Evolutionary conservation across 345 rosid species (phyloP), one percentile per base, ranked within the genome.

Genomic region (Lumnitzera racemosa): DNA sequence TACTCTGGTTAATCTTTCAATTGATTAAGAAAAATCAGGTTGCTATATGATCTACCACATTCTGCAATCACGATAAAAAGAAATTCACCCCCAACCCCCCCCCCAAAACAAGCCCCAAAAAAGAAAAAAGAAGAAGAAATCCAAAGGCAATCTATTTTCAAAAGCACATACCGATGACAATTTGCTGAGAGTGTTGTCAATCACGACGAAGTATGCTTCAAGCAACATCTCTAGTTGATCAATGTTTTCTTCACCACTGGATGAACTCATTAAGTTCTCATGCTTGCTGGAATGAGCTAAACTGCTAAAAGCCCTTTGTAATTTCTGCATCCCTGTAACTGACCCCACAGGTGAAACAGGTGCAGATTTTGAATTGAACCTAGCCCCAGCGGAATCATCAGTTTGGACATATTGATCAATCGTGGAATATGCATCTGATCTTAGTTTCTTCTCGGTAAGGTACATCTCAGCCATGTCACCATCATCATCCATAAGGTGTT

Each of bases 391-490:
- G 24, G 74, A 73, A 31, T 61, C 62, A 29, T 80, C 73, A 23
- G 66, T 69, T 58, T 76, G 81, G 69, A 68, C 62, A 59, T 73
- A 43, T 56, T 74, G 50, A 29, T 84, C 91, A 46, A 57, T 73
- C 23, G 76, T 62, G 47, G 78, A 77, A 76, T 75, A 79, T 77
- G 81, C 87, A 70, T 92, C 96, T 24, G 61, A 67, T 72, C 82
- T 82, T 72, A 71, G 81, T 70, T 84, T 94, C 72, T 94, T 94
- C 78, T 94, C 97, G 0, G 99, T 89, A 51, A 94, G 85, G 70
- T 94, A 81, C 99, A 94, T 89, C 80, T 85, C 95, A 69, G 97
- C 99, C 99, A 94, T 94, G 71, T 94, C 99, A 51, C 85, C 94
- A 62, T 94, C 99, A 76, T 92, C 98, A 66, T 92, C 96, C 97